Evolutionary conservation across 2,329 filamentous ascomycete genomes (phyloP).

Genomic region (Whalleya microplaca): DNA sequence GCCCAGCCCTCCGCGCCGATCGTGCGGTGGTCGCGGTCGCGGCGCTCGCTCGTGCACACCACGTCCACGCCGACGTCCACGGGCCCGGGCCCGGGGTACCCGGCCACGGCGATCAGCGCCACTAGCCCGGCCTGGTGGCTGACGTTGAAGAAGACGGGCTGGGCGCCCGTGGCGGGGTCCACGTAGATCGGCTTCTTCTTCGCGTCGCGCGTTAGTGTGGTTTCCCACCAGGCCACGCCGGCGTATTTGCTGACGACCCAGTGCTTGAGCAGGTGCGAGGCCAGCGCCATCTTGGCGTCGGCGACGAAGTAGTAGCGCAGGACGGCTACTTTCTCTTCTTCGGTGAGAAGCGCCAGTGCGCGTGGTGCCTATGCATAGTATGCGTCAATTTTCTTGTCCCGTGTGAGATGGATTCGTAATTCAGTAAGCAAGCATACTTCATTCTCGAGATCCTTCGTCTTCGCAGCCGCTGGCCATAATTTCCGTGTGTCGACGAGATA

Average conservation of each 20-base stretch:
- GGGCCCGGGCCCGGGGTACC: constrained; percentile 31
- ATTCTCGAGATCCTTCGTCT: constrained; percentile 52
- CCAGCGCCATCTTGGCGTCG: constrained; percentile 76
- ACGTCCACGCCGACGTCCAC: constrained; percentile 71
- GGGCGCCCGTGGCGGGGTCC: constrained; percentile 50
- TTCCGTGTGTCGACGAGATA: constrained; percentile 65
- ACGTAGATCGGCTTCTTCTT: constrained; percentile 58
- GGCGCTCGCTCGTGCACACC: constrained; percentile 74
- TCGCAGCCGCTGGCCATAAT: constrained; percentile 57
- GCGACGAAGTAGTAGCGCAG: constrained; percentile 67
- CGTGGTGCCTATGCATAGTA: constrained; percentile 50
- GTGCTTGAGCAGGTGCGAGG: constrained; percentile 74
- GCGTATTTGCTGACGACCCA: constrained; percentile 65
- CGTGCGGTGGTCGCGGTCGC: constrained; percentile 61
- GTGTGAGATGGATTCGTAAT: background rate
- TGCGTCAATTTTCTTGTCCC: background rate
- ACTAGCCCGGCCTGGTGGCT: constrained; percentile 80
- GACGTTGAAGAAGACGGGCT: constrained; percentile 70
- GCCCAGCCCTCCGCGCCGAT: constrained; percentile 62
- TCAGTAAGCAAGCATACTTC: constrained; percentile 42
- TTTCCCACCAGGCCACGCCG: constrained; percentile 62
- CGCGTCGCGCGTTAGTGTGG: constrained; percentile 59
- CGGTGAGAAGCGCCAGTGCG: constrained; percentile 55
- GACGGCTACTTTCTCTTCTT: constrained; percentile 59
- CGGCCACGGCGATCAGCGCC: constrained; percentile 60